phyloP scores from a whole-genome alignment of 75 land plant species.

The Sequoia sempervirens region DNA sequence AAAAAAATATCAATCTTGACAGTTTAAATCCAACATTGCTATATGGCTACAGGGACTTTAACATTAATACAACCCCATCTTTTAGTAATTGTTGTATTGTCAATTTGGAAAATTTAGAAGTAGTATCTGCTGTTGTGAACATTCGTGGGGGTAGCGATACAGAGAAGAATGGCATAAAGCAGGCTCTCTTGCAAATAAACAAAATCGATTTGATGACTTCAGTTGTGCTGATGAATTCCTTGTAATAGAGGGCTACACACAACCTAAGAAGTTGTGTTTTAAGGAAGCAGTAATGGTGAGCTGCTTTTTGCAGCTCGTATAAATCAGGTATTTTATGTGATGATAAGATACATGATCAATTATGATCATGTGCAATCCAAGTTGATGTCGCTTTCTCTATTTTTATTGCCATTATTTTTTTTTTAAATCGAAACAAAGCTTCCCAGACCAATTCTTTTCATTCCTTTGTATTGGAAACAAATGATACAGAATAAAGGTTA shows the following conservation, averaged over 20 bases:
- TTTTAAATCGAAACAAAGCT: too few species aligned
- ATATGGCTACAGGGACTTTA: constrained; percentile 94
- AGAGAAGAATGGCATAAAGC: constrained; percentile 98
- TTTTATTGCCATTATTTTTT: too few species aligned
- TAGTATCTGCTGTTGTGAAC: constrained; percentile 71
- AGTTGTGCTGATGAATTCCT: constrained; percentile 76
- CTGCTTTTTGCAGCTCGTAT: constrained; percentile 92
- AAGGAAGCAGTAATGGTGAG: constrained; percentile 98
- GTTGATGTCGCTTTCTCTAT: background rate
- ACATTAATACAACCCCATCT: constrained; percentile 69
- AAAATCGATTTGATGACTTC: constrained; percentile 97
- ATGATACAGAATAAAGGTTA: background rate
- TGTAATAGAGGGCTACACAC: constrained; percentile 71
- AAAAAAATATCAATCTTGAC: constrained; percentile 48
- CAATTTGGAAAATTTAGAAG: constrained; percentile 46
- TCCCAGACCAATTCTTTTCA: background rate
- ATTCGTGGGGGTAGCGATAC: constrained; percentile 96
- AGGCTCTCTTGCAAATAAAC: constrained; percentile 81
- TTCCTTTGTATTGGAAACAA: background rate
- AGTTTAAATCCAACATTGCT: constrained; percentile 76
- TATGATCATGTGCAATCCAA: background rate
- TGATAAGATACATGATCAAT: background rate
- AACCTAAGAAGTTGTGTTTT: constrained; percentile 68
- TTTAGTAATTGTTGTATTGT: constrained; percentile 65
- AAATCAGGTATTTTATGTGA: constrained; percentile 72